Conservation (phyloP, 1,139 yeast genomes). For the Candida buenavistaensis region DNA sequence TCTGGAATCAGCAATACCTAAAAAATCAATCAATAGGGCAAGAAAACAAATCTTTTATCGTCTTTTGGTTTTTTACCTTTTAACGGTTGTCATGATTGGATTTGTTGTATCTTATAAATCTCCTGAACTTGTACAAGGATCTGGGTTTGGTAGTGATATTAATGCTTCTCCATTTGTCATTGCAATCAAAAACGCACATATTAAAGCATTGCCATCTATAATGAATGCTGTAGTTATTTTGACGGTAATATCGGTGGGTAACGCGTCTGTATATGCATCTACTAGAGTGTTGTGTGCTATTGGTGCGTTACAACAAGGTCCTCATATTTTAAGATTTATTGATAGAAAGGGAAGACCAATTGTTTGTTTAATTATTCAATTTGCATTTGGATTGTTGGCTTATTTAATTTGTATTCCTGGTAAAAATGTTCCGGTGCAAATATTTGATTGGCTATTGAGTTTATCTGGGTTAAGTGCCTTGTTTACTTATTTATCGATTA, state of each 20-base stretch:
- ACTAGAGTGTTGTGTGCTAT: slow-evolving; percentile 36
- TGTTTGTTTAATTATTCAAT: slow-evolving; percentile 28
- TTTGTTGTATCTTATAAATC: slow-evolving; percentile 31
- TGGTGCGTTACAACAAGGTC: slow-evolving; percentile 37
- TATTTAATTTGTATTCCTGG: slow-evolving; percentile 34
- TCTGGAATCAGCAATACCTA: slow-evolving; percentile 35
- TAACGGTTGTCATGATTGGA: slow-evolving; percentile 31
- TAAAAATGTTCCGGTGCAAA: slow-evolving; percentile 15
- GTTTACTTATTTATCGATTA: slow-evolving; percentile 30
- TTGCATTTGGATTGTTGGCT: slow-evolving; percentile 29
- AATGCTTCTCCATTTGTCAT: slow-evolving; percentile 43
- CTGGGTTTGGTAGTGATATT: slow-evolving; percentile 19
- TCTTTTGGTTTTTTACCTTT: slow-evolving; percentile 30
- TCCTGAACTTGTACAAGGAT: slow-evolving; percentile 16
- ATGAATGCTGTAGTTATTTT: slow-evolving; percentile 34
- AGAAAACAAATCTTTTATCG: slow-evolving; percentile 38
- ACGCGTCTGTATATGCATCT: slow-evolving; percentile 38
- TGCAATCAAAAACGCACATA: slow-evolving; percentile 34
- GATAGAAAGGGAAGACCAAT: slow-evolving; percentile 37
- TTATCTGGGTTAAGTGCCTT: slow-evolving; percentile 25
- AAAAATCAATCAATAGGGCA: slow-evolving; percentile 33
- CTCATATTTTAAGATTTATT: slow-evolving; percentile 28
- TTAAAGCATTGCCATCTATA: slow-evolving; percentile 33
- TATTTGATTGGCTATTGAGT: slow-evolving; percentile 25
- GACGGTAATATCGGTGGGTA: slow-evolving; percentile 35